Base-by-base conservation (phyloP, 345 rosid genomes). In the Durio zibethinus region DNA sequence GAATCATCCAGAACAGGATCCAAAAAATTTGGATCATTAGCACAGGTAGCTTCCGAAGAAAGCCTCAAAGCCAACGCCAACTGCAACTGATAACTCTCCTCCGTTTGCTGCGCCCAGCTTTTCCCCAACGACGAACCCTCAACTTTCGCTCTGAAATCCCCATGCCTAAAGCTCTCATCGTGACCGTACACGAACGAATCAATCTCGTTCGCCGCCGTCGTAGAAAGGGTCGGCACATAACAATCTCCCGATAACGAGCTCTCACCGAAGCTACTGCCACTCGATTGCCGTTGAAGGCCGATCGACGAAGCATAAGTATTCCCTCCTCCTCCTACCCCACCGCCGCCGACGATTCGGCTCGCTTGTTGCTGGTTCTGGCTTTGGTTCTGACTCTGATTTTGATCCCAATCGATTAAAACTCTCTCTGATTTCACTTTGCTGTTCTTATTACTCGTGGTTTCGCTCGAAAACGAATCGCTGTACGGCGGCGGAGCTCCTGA, bases 71-170 rank as follows among this genome's bases (percentile, higher is more conserved):
- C 98, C 81, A 97, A 80, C 43, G 99, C 99, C 88, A 97, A 82
- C 87, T 97, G 99, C 80, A 97, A 86, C 90, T 97, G 99, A 48
- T 97, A 97, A 80, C 99, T 97, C 93, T 97, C 99, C 82, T 97
- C 99, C 76, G 99, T 97, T 88, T 94, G 98, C 83, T 89, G 97
- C 75, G 98, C 99, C 99, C 97, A 97, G 86, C 97, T 92, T 85
- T 90, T 97, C 80, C 94, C 97, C 2, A 89, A 88, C 1, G 93
- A 88, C 11, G 92, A 81, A 7, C 91, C 88, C 12, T 84, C 90
- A 73, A 47, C 76, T 80, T 84, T 86, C 35, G 61, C 38, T 85
- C 88, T 88, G 78, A 80, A 73, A 74, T 89, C 90, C 48, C 82
- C 83, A 64, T 77, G 80, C 67, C 81, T 82, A 75, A 64, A 86